Evolutionary conservation across 345 rosid genomes (phyloP).

Genomic region (Eucalyptus regnans): DNA sequence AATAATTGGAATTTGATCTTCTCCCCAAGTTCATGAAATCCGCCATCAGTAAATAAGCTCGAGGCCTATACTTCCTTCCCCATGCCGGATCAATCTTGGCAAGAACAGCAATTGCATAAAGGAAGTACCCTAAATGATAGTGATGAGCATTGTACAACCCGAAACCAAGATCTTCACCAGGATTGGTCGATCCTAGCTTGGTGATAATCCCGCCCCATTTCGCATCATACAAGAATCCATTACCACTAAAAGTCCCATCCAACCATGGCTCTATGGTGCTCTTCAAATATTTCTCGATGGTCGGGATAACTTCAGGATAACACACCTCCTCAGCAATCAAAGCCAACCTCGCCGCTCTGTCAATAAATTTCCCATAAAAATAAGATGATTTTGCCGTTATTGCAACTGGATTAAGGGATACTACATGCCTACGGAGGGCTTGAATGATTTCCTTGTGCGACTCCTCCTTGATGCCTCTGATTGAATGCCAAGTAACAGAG

Average conservation of each 20-base stretch:
- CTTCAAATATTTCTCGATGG: slow-evolving; percentile 49
- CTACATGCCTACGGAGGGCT: slow-evolving; percentile 59
- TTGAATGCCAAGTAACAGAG: background rate
- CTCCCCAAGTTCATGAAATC: slow-evolving; percentile 73
- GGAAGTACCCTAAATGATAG: slow-evolving; percentile 82
- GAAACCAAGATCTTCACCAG: slow-evolving; percentile 75
- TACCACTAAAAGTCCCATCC: slow-evolving; percentile 57
- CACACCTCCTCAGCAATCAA: slow-evolving; percentile 76
- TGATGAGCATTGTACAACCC: slow-evolving; percentile 77
- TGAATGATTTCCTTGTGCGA: slow-evolving; percentile 37
- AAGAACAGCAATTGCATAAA: slow-evolving; percentile 76
- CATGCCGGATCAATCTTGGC: slow-evolving; percentile 69
- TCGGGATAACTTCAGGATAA: slow-evolving; percentile 48
- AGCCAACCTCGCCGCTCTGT: slow-evolving; percentile 80
- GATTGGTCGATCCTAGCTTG: slow-evolving; percentile 45
- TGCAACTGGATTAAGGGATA: slow-evolving; percentile 30
- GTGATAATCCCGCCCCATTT: slow-evolving; percentile 89
- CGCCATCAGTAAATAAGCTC: slow-evolving; percentile 69
- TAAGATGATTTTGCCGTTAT: slow-evolving; percentile 46
- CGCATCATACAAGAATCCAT: slow-evolving; percentile 68
- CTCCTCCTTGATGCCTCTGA: slow-evolving; percentile 46
- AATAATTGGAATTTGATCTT: slow-evolving; percentile 33
- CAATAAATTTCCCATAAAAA: slow-evolving; percentile 70
- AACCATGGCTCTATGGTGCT: slow-evolving; percentile 79
- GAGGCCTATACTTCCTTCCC: slow-evolving; percentile 76